Base-by-base conservation (phyloP, 441 rosid species). In the Lepidium campestre region DNA sequence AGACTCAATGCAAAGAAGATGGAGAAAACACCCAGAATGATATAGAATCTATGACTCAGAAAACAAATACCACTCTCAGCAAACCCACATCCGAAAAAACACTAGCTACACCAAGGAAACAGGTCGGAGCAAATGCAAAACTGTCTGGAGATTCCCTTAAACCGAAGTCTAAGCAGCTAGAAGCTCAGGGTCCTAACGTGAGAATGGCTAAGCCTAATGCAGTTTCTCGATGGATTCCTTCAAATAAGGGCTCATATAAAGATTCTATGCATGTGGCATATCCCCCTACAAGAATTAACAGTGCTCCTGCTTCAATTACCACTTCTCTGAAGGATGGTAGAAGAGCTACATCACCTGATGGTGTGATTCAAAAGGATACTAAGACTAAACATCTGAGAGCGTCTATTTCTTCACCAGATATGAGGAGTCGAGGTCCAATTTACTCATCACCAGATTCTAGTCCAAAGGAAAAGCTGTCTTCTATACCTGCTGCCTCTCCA, bases 171-270 rank as follows among this genome's bases (percentile, higher is more conserved):
- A 86, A 85, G 65, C 85, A 79, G 49, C 85, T 67, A 75, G 94
- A 89, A 77, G 59, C 79, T 60, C 84, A 76, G 40, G 80, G 73
- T 57, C 65, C 75, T 62, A 76, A 76, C 58, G 83, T 75, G 56
- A 91, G 89, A 69, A 79, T 73, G 75, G 86, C 92, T 58, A 91
- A 83, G 85, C 88, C 96, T 64, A 86, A 71, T 73, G 69, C 81
- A 20, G 80, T 80, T 29, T 88, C 93, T 65, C 84, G 91, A 66
- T 91, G 97, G 99, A 80, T 91, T 70, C 91, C 97, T 31, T 71
- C 96, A 15, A 87, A 86, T 79, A 94, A 85, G 78, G 97, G 90
- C 49, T 85, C 93, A 37, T 85, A 81, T 60, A 74, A 78, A 44
- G 86, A 83, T 79, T 89, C 97, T 31, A 84, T 86, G 92, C 92